Evolutionary conservation across 768 basidiomycete genomes (phyloP).

Genomic region (Sporobolomyces roseus): DNA sequence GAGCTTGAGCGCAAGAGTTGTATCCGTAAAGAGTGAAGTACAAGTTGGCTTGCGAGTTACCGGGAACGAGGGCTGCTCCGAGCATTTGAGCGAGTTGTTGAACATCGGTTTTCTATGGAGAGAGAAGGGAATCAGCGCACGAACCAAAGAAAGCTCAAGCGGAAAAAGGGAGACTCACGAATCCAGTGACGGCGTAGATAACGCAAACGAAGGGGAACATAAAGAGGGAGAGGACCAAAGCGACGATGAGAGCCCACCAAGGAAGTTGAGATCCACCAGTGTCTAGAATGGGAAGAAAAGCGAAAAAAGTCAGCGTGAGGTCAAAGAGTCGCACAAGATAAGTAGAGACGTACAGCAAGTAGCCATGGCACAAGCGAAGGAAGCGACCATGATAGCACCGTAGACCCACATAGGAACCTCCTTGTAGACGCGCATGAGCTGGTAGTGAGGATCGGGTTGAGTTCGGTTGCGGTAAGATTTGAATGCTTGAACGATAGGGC

Average conservation of each 20-base stretch:
- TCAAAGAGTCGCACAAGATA: background rate
- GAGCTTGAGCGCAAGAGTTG: conserved; percentile 54
- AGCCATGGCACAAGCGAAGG: conserved; percentile 43
- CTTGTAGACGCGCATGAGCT: conserved; percentile 32
- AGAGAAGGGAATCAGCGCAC: conserved; percentile 48
- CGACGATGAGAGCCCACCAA: conserved; percentile 53
- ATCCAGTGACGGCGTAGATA: conserved; percentile 29
- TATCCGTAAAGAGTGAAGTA: conserved; percentile 51
- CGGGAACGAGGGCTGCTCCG: conserved; percentile 55
- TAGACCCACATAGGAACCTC: conserved; percentile 44
- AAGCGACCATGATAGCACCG: conserved; percentile 31
- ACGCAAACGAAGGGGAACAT: conserved; percentile 48
- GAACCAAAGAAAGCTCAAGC: conserved; percentile 26
- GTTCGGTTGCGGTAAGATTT: conserved; percentile 30
- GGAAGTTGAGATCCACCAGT: conserved; percentile 39
- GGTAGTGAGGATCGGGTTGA: conserved; percentile 23
- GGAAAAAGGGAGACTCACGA: background rate
- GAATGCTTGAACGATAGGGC: conserved; percentile 31
- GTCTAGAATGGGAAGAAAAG: conserved; percentile 11
- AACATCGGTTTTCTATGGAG: conserved; percentile 54
- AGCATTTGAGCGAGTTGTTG: conserved; percentile 56
- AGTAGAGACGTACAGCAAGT: conserved; percentile 9
- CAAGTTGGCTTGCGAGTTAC: conserved; percentile 64
- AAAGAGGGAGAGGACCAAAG: conserved; percentile 56
- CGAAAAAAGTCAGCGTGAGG: background rate